Conservation (phyloP, 2,329 filamentous ascomycete species). For the Rugonectria rugulosa region DNA sequence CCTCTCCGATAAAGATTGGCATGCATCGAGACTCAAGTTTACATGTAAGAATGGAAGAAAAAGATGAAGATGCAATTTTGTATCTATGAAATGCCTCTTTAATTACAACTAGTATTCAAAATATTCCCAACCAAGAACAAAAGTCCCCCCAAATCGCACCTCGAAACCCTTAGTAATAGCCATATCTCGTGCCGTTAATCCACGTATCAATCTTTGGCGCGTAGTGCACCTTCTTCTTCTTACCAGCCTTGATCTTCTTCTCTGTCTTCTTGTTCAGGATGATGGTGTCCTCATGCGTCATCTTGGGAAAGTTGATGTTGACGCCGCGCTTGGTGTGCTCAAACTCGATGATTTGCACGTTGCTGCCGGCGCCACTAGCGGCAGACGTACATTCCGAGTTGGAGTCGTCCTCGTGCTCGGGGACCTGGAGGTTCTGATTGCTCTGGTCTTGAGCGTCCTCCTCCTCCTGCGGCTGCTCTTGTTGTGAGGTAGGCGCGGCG, state of each 20-base stretch:
- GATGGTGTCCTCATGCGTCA: slow-evolving; percentile 11
- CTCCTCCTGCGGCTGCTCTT: not conserved
- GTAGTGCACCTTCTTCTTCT: slow-evolving; percentile 30
- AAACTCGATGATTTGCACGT: not conserved
- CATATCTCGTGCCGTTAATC: slow-evolving; percentile 21
- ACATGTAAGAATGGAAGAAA: too few relatives aligned
- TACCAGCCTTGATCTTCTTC: slow-evolving; percentile 22
- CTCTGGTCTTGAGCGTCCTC: not conserved
- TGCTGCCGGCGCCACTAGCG: not conserved
- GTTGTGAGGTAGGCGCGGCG: not conserved
- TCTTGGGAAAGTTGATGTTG: slow-evolving; percentile 9
- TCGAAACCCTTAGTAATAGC: not conserved
- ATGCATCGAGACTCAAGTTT: too few relatives aligned
- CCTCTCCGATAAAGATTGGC: too few relatives aligned
- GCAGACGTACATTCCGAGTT: not conserved
- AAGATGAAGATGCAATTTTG: too few relatives aligned
- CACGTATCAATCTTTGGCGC: slow-evolving; percentile 33
- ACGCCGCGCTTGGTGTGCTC: slow-evolving; percentile 6
- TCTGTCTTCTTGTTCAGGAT: slow-evolving; percentile 27
- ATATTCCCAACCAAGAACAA: not conserved
- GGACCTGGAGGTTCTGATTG: not conserved
- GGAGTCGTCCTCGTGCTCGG: not conserved
- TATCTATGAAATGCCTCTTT: too few relatives aligned
- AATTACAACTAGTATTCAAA: too few relatives aligned
- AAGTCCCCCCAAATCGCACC: not conserved